A percentile compares a stretch with the other conserved stretches of the same genome.
Conservation (phyloP, 225 moss, liverwort and hornwort genomes). For the Antitrichia curtipendula region DNA sequence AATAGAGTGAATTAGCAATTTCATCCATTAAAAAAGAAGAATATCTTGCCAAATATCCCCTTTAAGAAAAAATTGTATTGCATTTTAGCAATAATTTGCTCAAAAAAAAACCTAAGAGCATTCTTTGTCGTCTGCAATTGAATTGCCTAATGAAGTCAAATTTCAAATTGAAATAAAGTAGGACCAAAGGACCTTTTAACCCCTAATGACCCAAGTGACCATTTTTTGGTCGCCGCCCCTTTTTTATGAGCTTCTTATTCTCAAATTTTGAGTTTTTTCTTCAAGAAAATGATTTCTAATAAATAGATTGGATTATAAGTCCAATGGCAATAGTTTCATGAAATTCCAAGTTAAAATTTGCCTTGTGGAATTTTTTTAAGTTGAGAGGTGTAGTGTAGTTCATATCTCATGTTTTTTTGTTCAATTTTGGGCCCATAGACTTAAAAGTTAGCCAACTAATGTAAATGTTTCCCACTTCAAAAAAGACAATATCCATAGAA, state of each 20-base stretch:
- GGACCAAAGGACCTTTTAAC: not conserved
- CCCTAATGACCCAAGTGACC: too few species aligned
- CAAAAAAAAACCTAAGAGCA: too few species aligned
- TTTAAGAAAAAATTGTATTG: too few species aligned
- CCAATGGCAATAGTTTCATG: not conserved
- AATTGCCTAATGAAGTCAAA: not conserved
- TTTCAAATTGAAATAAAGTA: not conserved
- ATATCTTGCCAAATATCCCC: too few species aligned
- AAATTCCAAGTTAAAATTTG: fast-evolving
- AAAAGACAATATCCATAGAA: fast-evolving
- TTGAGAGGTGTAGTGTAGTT: not conserved
- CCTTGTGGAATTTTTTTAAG: not conserved
- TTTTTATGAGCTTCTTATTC: fast-evolving
- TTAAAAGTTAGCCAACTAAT: fast-evolving
- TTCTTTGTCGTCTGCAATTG: too few species aligned
- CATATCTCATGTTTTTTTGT: not conserved
- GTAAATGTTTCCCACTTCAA: not conserved
- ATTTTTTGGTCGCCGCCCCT: too few species aligned
- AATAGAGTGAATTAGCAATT: too few species aligned
- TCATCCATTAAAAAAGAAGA: too few species aligned
- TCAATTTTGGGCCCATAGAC: fast-evolving
- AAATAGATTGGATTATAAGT: too few species aligned
- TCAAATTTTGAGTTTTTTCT: too few species aligned
- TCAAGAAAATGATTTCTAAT: fast-evolving
- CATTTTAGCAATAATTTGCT: too few species aligned